Evolutionary conservation across 2,329 filamentous ascomycete species (phyloP), one percentile per base, ranked within the genome.

Genomic region (Sclerotinia minor): DNA sequence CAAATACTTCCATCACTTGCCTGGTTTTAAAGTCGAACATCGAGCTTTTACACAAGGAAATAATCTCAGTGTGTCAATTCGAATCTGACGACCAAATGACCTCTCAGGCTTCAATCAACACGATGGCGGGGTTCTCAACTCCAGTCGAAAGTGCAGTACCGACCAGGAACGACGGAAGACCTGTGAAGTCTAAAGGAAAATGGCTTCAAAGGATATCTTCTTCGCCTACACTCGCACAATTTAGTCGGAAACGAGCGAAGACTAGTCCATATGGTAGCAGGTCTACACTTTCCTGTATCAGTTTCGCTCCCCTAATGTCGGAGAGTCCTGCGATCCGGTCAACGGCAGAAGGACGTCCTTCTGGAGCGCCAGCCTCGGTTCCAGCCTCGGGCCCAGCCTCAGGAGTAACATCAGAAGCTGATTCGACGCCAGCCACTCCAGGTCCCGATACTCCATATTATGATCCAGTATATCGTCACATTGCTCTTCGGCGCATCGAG

Each of bases 161-260:
- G n/a, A 19, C 9, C n/a, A 50, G 38, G 59, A 50, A 63, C n/a
- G 45, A 50, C 17, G 67, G 54, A 65, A 64, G 52, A 35, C 70
- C 72, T 52, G 71, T 73, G 9, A 71, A 77, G 74, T 65, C 68
- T 72, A 58, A 78, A 76, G 69, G 76, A 74, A 38, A 71, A 57
- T 71, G 72, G 32, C 70, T 78, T 2, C 75, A 78, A 65, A 74
- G 76, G 57, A 77, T 78, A 41, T 77, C 76, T 5, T 78, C 77
- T 5, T 78, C 77, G 1, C 75, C 76, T 29, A 75, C 77, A 61
- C 71, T 77, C 17, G 71, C 70, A 59, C 73, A 76, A 59, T 64
- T 76, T 2, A 68, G 74, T 64, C 70, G 75, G 24, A 76, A 67
- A 67, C 67, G 76, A 68, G 74, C 75, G 29, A 68, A 67, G 3